phyloP scores from a whole-genome alignment of 2,329 filamentous ascomycete genomes.

The Exophiala mesophila region DNA sequence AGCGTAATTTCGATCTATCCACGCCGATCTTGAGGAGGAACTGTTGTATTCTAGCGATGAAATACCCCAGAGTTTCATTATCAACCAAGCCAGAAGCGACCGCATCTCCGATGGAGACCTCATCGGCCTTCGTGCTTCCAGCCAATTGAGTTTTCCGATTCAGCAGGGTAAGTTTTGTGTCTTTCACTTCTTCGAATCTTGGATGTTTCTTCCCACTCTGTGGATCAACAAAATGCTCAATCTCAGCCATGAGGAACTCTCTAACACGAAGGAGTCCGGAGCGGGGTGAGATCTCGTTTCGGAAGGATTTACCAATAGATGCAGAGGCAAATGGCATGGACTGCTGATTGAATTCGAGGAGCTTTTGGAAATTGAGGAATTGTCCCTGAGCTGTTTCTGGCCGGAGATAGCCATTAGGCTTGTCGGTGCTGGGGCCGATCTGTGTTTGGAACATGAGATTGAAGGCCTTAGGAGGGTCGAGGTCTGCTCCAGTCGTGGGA shows the following conservation, averaged over 20 bases:
- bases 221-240: conserved; percentile 97
- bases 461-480: conserved; percentile 80
- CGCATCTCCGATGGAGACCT: conserved; percentile 76
- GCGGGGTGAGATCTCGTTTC: conserved; percentile 94
- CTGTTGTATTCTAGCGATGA: conserved; percentile 85
- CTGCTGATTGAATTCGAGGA: conserved; percentile 93
- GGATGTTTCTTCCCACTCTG: conserved; percentile 89
- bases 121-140: conserved; percentile 72
- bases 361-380: conserved; percentile 94
- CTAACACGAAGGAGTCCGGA: conserved; percentile 87
- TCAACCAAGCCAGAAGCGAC: conserved; percentile 79
- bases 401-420: conserved; percentile 70
- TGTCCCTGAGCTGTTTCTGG: conserved; percentile 98
- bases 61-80: conserved; percentile 97
- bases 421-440: conserved; percentile 87
- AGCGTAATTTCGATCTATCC: conserved; percentile 81
- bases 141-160: conserved; percentile 79
- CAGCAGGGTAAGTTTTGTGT: conserved; percentile 77
- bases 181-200: conserved; percentile 78
- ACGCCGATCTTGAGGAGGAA: conserved; percentile 87
- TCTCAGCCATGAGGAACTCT: conserved; percentile 98
- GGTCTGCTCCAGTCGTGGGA: conserved; percentile 70
- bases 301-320: conserved; percentile 95
- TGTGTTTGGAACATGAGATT: conserved; percentile 98
- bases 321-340: conserved; percentile 96